Conservation (phyloP, 73 alveolate genomes). For the Paramecium sexaurelia region DNA sequence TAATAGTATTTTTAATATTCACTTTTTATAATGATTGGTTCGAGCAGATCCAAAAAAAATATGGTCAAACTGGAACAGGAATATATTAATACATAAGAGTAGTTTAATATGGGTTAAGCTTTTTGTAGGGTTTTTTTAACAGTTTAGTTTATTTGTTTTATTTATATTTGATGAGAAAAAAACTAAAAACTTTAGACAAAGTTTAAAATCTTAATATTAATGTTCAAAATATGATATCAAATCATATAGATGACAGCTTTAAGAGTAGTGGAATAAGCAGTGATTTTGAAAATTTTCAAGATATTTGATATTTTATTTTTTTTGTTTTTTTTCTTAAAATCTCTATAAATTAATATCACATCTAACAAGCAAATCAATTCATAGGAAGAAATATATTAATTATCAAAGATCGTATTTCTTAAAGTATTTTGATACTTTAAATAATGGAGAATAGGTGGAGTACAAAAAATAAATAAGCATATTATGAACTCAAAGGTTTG, state of each 20-base stretch:
- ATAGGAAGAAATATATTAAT: too few species aligned
- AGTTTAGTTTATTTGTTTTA: neutral
- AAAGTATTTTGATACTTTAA: too few species aligned
- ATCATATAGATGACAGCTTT: neutral
- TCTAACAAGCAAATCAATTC: neutral
- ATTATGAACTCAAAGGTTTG: neutral
- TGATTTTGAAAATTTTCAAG: neutral
- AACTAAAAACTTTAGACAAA: neutral
- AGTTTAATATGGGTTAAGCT: neutral
- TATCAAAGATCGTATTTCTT: too few species aligned
- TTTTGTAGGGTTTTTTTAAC: neutral
- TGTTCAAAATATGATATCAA: neutral
- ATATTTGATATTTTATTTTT: neutral
- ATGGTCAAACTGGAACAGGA: neutral
- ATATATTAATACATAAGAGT: neutral
- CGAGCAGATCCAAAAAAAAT: neutral
- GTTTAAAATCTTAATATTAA: neutral
- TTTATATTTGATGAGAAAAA: neutral
- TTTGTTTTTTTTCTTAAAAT: neutral
- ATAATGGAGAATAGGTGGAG: too few species aligned
- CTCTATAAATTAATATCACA: neutral
- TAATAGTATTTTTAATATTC: constrained; percentile 11
- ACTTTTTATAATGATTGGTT: neutral
- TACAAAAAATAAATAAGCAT: too few species aligned
- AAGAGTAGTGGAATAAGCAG: neutral